Conservation (phyloP, 306 rosid species). For the Quercus variabilis region DNA sequence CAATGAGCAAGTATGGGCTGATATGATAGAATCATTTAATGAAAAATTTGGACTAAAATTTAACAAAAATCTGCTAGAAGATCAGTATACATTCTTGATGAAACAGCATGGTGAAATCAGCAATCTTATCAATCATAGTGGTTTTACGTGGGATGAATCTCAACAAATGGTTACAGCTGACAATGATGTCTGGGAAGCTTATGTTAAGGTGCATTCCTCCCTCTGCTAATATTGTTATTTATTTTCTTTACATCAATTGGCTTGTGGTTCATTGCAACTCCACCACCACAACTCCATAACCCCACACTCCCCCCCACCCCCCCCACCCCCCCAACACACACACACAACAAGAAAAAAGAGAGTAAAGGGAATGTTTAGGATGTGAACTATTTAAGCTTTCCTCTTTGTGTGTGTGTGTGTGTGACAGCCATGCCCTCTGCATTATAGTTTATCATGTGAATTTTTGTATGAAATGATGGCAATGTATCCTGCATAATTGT, state of each 20-base stretch:
- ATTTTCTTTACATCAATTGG: neutral
- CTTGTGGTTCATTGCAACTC: neutral
- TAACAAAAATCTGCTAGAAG: slow-evolving; percentile 42
- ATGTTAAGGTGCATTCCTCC: slow-evolving; percentile 46
- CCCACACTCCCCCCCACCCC: too few relatives aligned
- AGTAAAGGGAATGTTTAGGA: neutral
- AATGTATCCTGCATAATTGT: neutral
- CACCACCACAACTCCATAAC: too few relatives aligned
- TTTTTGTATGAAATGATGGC: neutral
- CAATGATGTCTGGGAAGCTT: slow-evolving; percentile 58
- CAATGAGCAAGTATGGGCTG: slow-evolving; percentile 62
- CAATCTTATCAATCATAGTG: slow-evolving; percentile 43
- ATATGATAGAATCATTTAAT: slow-evolving; percentile 39
- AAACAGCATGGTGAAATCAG: slow-evolving; percentile 44
- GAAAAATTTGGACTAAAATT: slow-evolving; percentile 40
- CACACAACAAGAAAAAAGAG: neutral
- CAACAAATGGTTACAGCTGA: slow-evolving; percentile 50
- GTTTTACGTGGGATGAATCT: slow-evolving; percentile 67
- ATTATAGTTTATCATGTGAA: too few relatives aligned
- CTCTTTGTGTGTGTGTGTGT: neutral
- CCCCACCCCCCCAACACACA: neutral
- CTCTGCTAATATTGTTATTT: slow-evolving; percentile 2
- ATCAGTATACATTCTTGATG: slow-evolving; percentile 55
- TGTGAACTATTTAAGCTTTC: neutral
- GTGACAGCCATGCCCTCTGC: too few relatives aligned